Evolutionary conservation across 495 filamentous ascomycete genomes (phyloP), one percentile per base, ranked within the genome.

Genomic region (Penicillium daleae): DNA sequence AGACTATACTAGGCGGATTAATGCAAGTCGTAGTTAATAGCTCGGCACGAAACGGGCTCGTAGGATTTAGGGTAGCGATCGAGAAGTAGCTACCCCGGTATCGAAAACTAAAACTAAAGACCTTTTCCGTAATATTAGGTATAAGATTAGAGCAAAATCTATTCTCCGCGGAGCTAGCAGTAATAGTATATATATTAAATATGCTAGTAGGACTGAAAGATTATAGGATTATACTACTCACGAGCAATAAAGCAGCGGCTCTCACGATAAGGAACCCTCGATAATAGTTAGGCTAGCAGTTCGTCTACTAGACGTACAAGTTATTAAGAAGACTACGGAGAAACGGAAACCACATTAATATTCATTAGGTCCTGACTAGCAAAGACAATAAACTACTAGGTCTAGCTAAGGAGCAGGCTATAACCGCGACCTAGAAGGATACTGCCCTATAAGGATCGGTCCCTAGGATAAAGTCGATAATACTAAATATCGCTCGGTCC

Each of bases 321-420:
- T 56, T 68, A 15, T 66, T 66, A 0, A 67, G 33, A 32, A 71
- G 60, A 56, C 50, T 68, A 17, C 63, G 32, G 58, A 68, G 58
- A 60, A 27, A 68, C n/a, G 53, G 63, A 56, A 71, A 64, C 52
- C 26, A 27, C 4, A 63, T 71, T 42, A 57, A 49, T 2, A 49
- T 68, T 49, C 49, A 0, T 22, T 68, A 40, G 60, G 24, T 68
- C 65, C 57, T 57, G 3, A 64, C 54, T 5, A 66, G 56, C 60
- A 55, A 62, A 53, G 50, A 71, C 26, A 65, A 68, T n/a, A 58
- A 64, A 50, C 59, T 71, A 53, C 26, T 66, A 27, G 61, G 68
- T 15, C 66, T 71, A 55, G 66, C 66, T 7, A 71, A 70, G 63
- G 66, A 66, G 55, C 66, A 71, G 63, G 66, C 68, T 22, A 71